phyloP scores from a whole-genome alignment of 176 grass and related monocot species.

The Eleusine coracana region DNA sequence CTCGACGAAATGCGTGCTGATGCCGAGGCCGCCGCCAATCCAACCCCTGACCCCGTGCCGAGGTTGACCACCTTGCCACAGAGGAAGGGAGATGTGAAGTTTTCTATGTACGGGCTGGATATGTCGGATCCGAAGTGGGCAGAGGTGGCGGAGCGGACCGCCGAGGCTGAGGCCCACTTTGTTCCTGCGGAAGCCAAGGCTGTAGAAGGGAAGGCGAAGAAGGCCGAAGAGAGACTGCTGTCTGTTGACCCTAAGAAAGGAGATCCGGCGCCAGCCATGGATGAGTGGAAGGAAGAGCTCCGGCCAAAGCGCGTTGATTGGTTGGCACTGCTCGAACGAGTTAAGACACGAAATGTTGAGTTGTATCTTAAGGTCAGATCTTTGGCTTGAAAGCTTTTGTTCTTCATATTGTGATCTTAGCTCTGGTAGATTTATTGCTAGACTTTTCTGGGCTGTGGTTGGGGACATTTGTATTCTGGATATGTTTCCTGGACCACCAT shows the following conservation, averaged over 20 bases:
- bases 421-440: background rate
- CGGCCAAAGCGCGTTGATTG: conserved; percentile 73
- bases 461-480: background rate
- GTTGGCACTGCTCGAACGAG: conserved; percentile 69
- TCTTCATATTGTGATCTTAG: conserved; percentile 16
- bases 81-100: conserved; percentile 84
- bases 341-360: conserved; percentile 67
- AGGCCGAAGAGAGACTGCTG: conserved; percentile 65
- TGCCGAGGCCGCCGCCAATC: conserved; percentile 30
- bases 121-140: conserved; percentile 81
- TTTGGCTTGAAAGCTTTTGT: conserved; percentile 18
- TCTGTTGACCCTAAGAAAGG: conserved; percentile 52
- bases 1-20: conserved; percentile 60
- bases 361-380: conserved; percentile 77
- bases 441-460: background rate
- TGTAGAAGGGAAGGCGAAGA: conserved; percentile 71
- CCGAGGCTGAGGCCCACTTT: conserved; percentile 60
- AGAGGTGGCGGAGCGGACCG: conserved; percentile 68
- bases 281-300: conserved; percentile 79
- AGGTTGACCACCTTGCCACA: conserved; percentile 65
- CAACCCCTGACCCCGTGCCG: background rate
- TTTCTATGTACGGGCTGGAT: conserved; percentile 83
- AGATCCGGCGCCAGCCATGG: conserved; percentile 55
- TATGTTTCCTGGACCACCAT: background rate
- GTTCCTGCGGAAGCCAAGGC: conserved; percentile 64